Base-by-base conservation (phyloP, 192 early-diverging fungal genomes). In the Linnemannia hyalina region DNA sequence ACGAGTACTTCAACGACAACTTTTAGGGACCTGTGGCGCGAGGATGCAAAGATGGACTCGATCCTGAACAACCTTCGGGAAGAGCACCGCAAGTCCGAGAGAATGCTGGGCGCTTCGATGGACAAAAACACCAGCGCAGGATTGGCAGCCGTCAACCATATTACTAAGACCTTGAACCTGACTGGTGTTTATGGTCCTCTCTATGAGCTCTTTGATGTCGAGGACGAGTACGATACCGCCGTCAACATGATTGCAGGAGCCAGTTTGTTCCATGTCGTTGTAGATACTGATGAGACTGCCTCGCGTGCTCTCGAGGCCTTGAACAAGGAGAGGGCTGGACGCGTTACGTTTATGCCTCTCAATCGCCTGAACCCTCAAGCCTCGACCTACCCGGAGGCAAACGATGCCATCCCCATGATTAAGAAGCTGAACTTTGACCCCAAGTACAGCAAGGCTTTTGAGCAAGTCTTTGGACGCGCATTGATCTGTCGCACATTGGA, bases 271-370 rank as follows among this genome's bases (percentile, higher is more conserved):
- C 96, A 99, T 82, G 93, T 99, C 23, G 98, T 99, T 23, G 97
- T 99, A 0, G 97, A 99, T 80, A 95, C 93, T 4, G 98, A 99
- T 76, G 91, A 91, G n/a, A 98, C 97, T 4, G 97, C 98, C 0
- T 94, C 95, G 18, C 82, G 76, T 35, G 82, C 99, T 20, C 80
- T 99, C 32, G 91, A 94, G 38, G 76, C 84, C 8, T 55, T 92
- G 80, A 89, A 88, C 78, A 82, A 87, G 41, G 91, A 94, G 73
- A 90, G 93, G 80, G 90, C 90, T 36, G 98, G 97, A 9, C 92
- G 98, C 4, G 93, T 99, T 57, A 99, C 98, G 0, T 97, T 99
- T 79, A 97, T 99, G 93, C 98, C 98, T 1, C 90, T 99, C 68
- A 99, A 98, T 81, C 93, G 97, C 2, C 87, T 99, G 73, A 92